Conservation (phyloP, 2,329 filamentous ascomycete genomes). For the Ophiosphaerella herpotricha region DNA sequence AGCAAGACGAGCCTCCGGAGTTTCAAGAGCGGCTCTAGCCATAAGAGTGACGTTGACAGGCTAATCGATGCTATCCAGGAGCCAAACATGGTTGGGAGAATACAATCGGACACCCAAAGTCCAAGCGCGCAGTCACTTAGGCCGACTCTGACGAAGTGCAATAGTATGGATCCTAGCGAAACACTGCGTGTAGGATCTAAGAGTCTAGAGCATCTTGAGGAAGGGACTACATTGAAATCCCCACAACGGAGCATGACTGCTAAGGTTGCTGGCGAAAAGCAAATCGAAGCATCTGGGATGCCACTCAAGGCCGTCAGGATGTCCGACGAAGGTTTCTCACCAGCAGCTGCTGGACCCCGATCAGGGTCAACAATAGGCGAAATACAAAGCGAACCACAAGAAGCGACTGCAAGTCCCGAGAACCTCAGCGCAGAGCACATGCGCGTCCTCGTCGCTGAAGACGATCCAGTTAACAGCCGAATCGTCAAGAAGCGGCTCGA, state of each 20-base stretch:
- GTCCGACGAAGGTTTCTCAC: slow-evolving; percentile 47
- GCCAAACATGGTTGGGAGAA: slow-evolving; percentile 48
- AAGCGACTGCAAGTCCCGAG: slow-evolving; percentile 13
- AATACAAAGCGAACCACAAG: slow-evolving; percentile 22
- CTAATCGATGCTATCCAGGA: slow-evolving; percentile 74
- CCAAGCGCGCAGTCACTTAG: slow-evolving; percentile 28
- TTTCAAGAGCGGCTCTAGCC: slow-evolving; percentile 53
- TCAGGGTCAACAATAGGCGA: slow-evolving; percentile 37
- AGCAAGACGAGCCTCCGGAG: slow-evolving; percentile 58
- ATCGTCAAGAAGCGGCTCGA: slow-evolving; percentile 81
- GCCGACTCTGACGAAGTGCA: slow-evolving; percentile 32
- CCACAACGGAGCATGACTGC: slow-evolving; percentile 52
- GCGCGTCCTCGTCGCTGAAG: slow-evolving; percentile 78
- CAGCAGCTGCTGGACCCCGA: slow-evolving; percentile 10
- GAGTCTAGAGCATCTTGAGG: slow-evolving; percentile 29
- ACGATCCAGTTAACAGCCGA: slow-evolving; percentile 84
- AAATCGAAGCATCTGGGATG: slow-evolving; percentile 47
- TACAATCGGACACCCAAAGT: slow-evolving; percentile 20
- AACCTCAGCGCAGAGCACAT: slow-evolving; percentile 52
- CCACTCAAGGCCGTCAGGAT: slow-evolving; percentile 54
- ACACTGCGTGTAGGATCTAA: slow-evolving; percentile 24
- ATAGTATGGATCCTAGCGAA: slow-evolving; percentile 23
- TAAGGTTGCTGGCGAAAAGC: slow-evolving; percentile 45
- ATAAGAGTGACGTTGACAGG: slow-evolving; percentile 68
- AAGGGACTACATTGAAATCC: slow-evolving; percentile 20